A percentile compares a stretch with the other conserved stretches of the same genome.
These are phyloP conservation scores for Mycosphaerelloides madeirae DNA, from an alignment of 2,329 filamentous ascomycete genomes.

Conservation along the genomic window DNA sequence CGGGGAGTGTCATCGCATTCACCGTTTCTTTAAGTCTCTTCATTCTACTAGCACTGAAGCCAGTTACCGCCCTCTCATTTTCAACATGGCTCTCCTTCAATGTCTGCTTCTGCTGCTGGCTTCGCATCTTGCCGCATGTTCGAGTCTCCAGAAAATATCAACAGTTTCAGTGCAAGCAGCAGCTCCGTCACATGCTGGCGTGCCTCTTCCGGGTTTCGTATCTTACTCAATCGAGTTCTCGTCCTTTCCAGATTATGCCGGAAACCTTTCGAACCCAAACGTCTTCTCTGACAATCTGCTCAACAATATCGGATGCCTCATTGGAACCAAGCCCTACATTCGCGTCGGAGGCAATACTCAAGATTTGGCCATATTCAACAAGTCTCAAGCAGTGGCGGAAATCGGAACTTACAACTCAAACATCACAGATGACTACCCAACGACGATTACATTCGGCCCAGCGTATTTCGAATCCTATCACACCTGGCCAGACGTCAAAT, in stretches of 20 bases:
- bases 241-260: slow-evolving; percentile 51
- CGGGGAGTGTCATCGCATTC: no score
- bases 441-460: slow-evolving; percentile 56
- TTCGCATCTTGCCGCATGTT: no score
- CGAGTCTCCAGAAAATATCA: background rate
- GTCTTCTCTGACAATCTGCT: slow-evolving; percentile 57
- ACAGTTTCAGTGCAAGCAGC: slow-evolving; percentile 31
- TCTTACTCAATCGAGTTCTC: slow-evolving; percentile 51
- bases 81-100: background rate
- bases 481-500: slow-evolving; percentile 53
- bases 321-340: slow-evolving; percentile 56
- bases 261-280: slow-evolving; percentile 54
- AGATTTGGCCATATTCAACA: slow-evolving; percentile 59
- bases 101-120: no score
- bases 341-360: slow-evolving; percentile 65
- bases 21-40: no score
- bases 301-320: slow-evolving; percentile 51
- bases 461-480: slow-evolving; percentile 60
- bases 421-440: slow-evolving; percentile 56
- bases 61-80: no score
- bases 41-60: no score
- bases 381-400: slow-evolving; percentile 46
- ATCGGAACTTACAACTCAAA: slow-evolving; percentile 50
- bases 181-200: slow-evolving; percentile 39
- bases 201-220: slow-evolving; percentile 44